Evolutionary conservation across 768 basidiomycete species (phyloP).

Genomic region (Termitomyces sp.): DNA sequence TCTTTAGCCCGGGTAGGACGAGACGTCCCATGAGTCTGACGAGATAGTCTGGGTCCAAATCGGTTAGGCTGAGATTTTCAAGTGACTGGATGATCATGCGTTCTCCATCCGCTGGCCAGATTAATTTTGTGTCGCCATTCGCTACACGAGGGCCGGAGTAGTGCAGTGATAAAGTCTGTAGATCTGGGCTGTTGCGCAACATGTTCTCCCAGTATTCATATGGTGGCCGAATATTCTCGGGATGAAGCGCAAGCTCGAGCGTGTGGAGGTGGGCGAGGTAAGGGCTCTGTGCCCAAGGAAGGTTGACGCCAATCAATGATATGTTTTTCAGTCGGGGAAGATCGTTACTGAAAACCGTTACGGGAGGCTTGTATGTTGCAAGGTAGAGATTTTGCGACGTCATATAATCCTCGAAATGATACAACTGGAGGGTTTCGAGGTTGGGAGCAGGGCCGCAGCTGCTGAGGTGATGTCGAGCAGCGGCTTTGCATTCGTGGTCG

Average conservation of each 20-base stretch:
- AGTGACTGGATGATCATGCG: slow-evolving; percentile 36
- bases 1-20: slow-evolving; percentile 39
- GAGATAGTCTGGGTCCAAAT: slow-evolving; percentile 55
- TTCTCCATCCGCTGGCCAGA: slow-evolving; percentile 32
- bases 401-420: slow-evolving; percentile 60
- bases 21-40: slow-evolving; percentile 44
- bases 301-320: slow-evolving; percentile 63
- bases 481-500: slow-evolving; percentile 54
- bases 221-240: slow-evolving; percentile 54
- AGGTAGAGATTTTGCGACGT: slow-evolving; percentile 48
- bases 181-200: slow-evolving; percentile 45
- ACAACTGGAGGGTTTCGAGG: slow-evolving; percentile 59
- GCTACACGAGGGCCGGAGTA: slow-evolving; percentile 53
- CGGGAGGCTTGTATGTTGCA: slow-evolving; percentile 57
- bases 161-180: slow-evolving; percentile 47
- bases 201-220: slow-evolving; percentile 54
- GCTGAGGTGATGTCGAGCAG: slow-evolving; percentile 47
- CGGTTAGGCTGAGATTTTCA: slow-evolving; percentile 45
- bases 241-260: slow-evolving; percentile 59
- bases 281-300: slow-evolving; percentile 51
- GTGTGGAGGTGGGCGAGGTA: slow-evolving; percentile 47
- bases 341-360: slow-evolving; percentile 50
- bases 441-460: slow-evolving; percentile 51
- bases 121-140: slow-evolving; percentile 30
- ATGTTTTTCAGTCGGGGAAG: slow-evolving; percentile 52